Base-by-base conservation (phyloP, 768 basidiomycete genomes). In the Panus rudis region DNA sequence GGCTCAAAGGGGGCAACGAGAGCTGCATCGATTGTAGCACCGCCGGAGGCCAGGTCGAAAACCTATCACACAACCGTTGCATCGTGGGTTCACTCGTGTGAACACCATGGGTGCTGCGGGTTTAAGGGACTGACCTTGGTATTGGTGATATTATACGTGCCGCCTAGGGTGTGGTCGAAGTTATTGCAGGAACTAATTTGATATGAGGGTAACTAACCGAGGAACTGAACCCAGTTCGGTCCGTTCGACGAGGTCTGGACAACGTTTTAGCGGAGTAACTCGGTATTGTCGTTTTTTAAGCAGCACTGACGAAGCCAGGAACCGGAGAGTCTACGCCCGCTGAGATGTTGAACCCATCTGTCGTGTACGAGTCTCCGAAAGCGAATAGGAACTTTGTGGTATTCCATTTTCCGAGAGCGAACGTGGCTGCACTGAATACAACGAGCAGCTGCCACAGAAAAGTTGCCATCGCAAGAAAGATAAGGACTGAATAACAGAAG, bases 361-460 rank as follows among this genome's bases (percentile, higher is more conserved):
- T 62, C 1, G 76, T 76, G 56, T 81, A 81, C 1, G 77, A 81
- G 51, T 81, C 79, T 8, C 79, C 80, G 50, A 81, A 81, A 2
- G 72, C 66, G 49, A 82, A 75, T 39, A 81, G 51, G 52, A 69
- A 79, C 49, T 78, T 59, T 4, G 62, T 80, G 12, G 65, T 63
- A 11, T 63, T 66, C 79, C 78, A 80, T 6, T 54, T 52, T 33
- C 48, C 54, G n/a, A 45, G 28, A 7, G 38, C 52, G 10, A 42
- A 27, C 26, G 52, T 44, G 16, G 45, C 45, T 28, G 49, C 47
- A 21, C 22, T 42, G 19, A 50, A n/a, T n/a, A n/a, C n/a, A n/a
- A n/a, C n/a, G n/a, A n/a, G n/a, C n/a, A n/a, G n/a, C 45, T 20
- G 47, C n/a, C 25, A 25, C 17, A 37, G 17, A 28, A 30, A 28